Evolutionary conservation across 2,329 filamentous ascomycete genomes (phyloP).

Genomic region (Aquanectria penicillioides): DNA sequence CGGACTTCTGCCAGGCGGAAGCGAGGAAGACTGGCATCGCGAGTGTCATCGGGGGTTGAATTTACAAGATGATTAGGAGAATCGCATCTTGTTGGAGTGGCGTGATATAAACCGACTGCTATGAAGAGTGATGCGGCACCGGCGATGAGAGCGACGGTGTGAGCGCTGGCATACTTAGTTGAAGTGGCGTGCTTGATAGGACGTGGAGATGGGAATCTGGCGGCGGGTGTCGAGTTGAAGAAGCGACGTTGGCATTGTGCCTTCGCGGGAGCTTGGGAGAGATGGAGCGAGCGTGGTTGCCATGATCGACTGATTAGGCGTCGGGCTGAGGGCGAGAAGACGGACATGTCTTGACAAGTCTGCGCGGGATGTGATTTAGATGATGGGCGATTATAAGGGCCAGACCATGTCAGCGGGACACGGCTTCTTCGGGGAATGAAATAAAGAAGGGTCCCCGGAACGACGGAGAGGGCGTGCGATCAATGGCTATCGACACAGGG

Average conservation of each 20-base stretch:
- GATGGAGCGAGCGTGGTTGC: slow-evolving; percentile 17
- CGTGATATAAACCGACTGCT: slow-evolving; percentile 30
- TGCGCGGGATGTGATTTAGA: background rate
- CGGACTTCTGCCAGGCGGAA: slow-evolving; percentile 63
- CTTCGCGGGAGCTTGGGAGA: slow-evolving; percentile 15
- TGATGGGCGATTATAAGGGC: background rate
- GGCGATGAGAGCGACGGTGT: slow-evolving; percentile 22
- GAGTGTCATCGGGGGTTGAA: slow-evolving; percentile 31
- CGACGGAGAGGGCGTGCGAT: no score
- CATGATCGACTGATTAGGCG: slow-evolving; percentile 25
- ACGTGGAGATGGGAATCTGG: background rate
- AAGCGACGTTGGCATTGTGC: slow-evolving; percentile 25
- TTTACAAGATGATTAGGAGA: slow-evolving; percentile 1
- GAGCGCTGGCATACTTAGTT: slow-evolving; percentile 8
- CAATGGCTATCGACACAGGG: no score
- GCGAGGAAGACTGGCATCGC: slow-evolving; percentile 56
- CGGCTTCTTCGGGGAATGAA: background rate
- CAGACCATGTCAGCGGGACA: background rate
- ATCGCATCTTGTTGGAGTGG: slow-evolving; percentile 34
- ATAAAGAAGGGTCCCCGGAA: no score
- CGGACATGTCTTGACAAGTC: slow-evolving; percentile 15
- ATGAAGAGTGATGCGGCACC: slow-evolving; percentile 32
- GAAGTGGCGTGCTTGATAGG: slow-evolving; percentile 5
- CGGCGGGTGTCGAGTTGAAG: slow-evolving; percentile 7
- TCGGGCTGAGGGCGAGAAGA: slow-evolving; percentile 28